A percentile compares a stretch with the other conserved stretches of the same genome.
Conservation (phyloP, 179 eudicot species). For the Amaranthus tricolor region DNA sequence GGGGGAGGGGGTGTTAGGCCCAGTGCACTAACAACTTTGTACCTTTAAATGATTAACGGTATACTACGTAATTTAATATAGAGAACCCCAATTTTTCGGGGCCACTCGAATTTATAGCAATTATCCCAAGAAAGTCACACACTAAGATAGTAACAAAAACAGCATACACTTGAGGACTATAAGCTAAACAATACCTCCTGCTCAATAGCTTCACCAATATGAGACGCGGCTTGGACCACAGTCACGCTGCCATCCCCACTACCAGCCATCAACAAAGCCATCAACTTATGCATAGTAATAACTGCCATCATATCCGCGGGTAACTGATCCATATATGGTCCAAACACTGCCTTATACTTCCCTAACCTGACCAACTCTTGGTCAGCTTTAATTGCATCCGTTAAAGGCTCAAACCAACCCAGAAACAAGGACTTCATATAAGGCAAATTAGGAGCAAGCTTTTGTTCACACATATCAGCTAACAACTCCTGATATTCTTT, state of each 20-base stretch:
- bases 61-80: too few species aligned
- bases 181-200: slow-evolving; percentile 62
- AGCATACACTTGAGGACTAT: neutral
- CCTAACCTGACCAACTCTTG: slow-evolving; percentile 55
- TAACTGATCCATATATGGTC: slow-evolving; percentile 54
- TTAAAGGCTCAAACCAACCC: slow-evolving; percentile 96
- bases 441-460: slow-evolving; percentile 91
- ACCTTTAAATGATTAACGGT: too few species aligned
- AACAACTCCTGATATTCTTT: slow-evolving; percentile 80
- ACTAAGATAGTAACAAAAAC: neutral
- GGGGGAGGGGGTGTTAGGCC: too few species aligned
- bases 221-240: slow-evolving; percentile 69
- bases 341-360: slow-evolving; percentile 48
- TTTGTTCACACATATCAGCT: slow-evolving; percentile 81
- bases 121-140: slow-evolving; percentile 19
- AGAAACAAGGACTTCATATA: slow-evolving; percentile 81
- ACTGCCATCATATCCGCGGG: slow-evolving; percentile 97
- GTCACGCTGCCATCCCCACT: slow-evolving; percentile 59
- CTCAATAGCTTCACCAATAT: slow-evolving; percentile 88
- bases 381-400: slow-evolving; percentile 60
- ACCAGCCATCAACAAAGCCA: slow-evolving; percentile 78
- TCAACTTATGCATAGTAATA: slow-evolving; percentile 92
- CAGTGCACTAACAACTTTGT: too few species aligned
- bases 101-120: neutral
- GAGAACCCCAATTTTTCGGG: too few species aligned